These are phyloP conservation scores for Aspergillus sp. DNA, from an alignment of 2,329 filamentous ascomycete species.

Conservation along the genomic window DNA sequence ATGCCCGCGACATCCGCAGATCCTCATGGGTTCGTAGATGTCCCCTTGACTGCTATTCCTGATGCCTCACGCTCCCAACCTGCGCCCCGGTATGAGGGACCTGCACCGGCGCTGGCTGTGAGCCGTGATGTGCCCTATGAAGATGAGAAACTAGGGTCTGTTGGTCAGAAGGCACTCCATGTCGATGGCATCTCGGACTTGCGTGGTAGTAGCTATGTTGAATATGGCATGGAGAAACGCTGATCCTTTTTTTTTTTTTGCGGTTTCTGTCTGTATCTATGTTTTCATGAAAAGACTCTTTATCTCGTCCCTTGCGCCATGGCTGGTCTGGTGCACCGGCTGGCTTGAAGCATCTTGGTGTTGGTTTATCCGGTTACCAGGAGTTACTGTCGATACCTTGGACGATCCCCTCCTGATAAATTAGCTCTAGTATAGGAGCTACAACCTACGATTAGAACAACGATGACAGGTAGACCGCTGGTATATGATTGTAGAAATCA, in stretches of 20 bases:
- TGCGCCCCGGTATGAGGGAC: constrained; percentile 25
- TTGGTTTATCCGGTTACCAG: too few relatives aligned
- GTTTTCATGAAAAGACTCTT: too few relatives aligned
- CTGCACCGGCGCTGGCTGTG: constrained; percentile 3
- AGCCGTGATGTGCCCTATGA: constrained; percentile 22
- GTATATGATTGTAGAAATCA: too few relatives aligned
- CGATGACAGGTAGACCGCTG: too few relatives aligned
- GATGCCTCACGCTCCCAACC: constrained; percentile 17
- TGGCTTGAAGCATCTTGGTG: too few relatives aligned
- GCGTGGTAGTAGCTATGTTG: constrained; percentile 37
- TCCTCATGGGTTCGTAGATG: constrained; percentile 33
- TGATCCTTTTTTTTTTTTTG: constrained; percentile 5
- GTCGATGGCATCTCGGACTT: constrained; percentile 21
- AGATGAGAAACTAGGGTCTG: constrained; percentile 45
- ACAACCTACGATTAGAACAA: too few relatives aligned
- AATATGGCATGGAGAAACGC: constrained; percentile 36
- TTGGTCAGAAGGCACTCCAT: constrained; percentile 36
- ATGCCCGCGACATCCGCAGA: constrained; percentile 14
- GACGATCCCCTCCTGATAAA: too few relatives aligned
- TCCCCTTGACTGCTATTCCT: constrained; percentile 36
- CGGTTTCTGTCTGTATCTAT: not conserved
- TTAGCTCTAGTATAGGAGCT: too few relatives aligned
- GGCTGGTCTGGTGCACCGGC: too few relatives aligned
- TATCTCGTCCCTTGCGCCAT: too few relatives aligned
- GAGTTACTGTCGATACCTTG: too few relatives aligned